A percentile compares a stretch with the other conserved stretches of the same genome.
Evolutionary conservation across 306 rosid species (phyloP).

Genomic region (Cicer judaicum): DNA sequence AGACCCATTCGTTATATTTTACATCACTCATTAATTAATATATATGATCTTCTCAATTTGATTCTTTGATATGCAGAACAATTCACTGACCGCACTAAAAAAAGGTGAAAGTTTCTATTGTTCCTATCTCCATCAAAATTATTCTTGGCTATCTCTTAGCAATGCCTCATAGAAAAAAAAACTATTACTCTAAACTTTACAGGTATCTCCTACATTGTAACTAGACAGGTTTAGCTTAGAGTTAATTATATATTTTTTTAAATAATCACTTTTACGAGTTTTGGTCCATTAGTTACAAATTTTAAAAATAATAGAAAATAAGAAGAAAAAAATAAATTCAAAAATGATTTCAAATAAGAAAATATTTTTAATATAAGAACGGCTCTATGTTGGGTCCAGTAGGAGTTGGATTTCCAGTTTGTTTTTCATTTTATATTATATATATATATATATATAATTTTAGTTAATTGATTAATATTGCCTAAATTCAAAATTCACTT

Average conservation of each 20-base stretch:
- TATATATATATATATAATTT: too few relatives aligned
- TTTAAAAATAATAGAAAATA: too few relatives aligned
- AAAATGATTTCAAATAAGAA: too few relatives aligned
- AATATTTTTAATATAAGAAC: too few relatives aligned
- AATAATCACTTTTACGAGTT: too few relatives aligned
- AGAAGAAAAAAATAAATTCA: too few relatives aligned
- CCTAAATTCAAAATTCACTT: too few relatives aligned
- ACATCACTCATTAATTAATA: slow-evolving; percentile 7
- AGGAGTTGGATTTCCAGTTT: too few relatives aligned
- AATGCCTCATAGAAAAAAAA: not conserved
- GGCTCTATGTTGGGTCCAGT: too few relatives aligned
- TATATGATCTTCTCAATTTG: slow-evolving; percentile 14
- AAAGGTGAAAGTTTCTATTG: slow-evolving; percentile 33
- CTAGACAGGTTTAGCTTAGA: slow-evolving; percentile 29
- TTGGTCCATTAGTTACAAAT: too few relatives aligned
- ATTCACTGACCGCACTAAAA: not conserved
- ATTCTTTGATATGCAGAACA: slow-evolving; percentile 19
- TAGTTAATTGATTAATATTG: too few relatives aligned
- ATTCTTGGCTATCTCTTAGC: slow-evolving; percentile 14
- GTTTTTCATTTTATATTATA: too few relatives aligned
- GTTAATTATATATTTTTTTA: not conserved
- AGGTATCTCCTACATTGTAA: slow-evolving; percentile 34
- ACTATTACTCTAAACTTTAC: slow-evolving; percentile 27
- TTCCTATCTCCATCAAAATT: not conserved
- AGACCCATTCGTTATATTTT: not conserved